Evolutionary conservation across 2,329 filamentous ascomycete genomes (phyloP).

Genomic region (Aspergillus melleus): DNA sequence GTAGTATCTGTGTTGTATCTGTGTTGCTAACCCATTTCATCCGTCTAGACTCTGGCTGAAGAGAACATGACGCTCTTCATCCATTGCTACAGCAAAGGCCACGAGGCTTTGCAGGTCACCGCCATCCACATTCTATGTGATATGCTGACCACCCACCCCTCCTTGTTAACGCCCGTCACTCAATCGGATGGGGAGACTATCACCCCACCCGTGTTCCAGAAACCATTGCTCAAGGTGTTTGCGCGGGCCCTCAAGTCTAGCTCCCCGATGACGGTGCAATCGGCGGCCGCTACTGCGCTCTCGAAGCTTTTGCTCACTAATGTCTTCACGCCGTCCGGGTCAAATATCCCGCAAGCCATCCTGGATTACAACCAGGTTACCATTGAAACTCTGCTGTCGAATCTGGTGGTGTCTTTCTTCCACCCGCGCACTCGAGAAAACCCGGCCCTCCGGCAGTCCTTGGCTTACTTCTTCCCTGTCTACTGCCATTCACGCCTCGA

Average conservation of each 20-base stretch:
- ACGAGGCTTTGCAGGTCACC: conserved; percentile 84
- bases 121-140: conserved; percentile 90
- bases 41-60: conserved; percentile 70
- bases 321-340: conserved; percentile 56
- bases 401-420: conserved; percentile 84
- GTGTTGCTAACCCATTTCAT: not conserved
- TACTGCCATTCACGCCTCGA: conserved; percentile 83
- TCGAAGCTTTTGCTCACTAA: conserved; percentile 83
- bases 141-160: conserved; percentile 84
- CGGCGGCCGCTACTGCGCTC: conserved; percentile 75
- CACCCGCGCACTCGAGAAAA: conserved; percentile 79
- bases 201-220: conserved; percentile 48
- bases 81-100: conserved; percentile 92
- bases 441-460: conserved; percentile 77
- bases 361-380: conserved; percentile 55
- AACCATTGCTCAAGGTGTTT: conserved; percentile 80
- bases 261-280: conserved; percentile 72
- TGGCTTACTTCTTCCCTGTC: conserved; percentile 92
- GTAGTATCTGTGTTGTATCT: not conserved
- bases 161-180: conserved; percentile 64
- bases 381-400: conserved; percentile 74
- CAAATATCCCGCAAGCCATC: conserved; percentile 55
- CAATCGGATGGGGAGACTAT: conserved; percentile 52
- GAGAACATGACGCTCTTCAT: conserved; percentile 92
- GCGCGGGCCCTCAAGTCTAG: conserved; percentile 74